Evolutionary conservation across 768 basidiomycete genomes (phyloP).

Genomic region (Leccinum sublutescens): DNA sequence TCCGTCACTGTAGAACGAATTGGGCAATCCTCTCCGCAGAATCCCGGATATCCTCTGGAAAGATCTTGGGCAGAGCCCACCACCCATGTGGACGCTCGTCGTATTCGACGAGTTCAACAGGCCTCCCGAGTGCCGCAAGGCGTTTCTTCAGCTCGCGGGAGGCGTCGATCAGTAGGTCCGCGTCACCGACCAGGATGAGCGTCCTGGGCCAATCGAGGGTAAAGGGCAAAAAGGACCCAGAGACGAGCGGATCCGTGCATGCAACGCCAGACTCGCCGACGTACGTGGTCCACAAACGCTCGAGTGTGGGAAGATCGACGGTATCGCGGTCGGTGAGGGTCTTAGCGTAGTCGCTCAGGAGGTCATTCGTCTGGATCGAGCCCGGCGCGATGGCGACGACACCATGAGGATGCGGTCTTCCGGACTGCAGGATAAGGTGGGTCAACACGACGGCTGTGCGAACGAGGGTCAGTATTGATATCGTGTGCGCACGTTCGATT

Average conservation of each 20-base stretch:
- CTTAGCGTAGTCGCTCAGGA: constrained; percentile 1
- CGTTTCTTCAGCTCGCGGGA: constrained; percentile 13
- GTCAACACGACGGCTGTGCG: constrained; percentile 22
- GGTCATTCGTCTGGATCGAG: constrained; percentile 5
- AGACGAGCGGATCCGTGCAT: constrained; percentile 18
- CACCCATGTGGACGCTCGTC: constrained; percentile 15
- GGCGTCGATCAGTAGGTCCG: constrained; percentile 14
- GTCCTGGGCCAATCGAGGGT: constrained; percentile 20
- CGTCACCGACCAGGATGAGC: constrained; percentile 19
- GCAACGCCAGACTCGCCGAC: constrained; percentile 11
- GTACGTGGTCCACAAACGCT: not conserved
- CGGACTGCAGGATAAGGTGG: constrained; percentile 50
- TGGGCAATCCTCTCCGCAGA: too few species aligned
- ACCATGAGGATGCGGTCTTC: constrained; percentile 46
- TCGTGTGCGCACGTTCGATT: not conserved
- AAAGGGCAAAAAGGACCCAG: constrained; percentile 17
- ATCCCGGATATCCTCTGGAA: too few species aligned
- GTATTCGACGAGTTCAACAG: constrained; percentile 9
- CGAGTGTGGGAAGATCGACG: not conserved
- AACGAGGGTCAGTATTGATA: too few species aligned
- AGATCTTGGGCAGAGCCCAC: too few species aligned
- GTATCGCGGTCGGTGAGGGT: constrained; percentile 2
- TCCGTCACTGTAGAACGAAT: too few species aligned
- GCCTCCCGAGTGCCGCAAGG: not conserved
- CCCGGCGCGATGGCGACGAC: constrained; percentile 56